Evolutionary conservation across 2,329 filamentous ascomycete genomes (phyloP), one percentile per base, ranked within the genome.

Genomic region (Dactylella cylindrospora): DNA sequence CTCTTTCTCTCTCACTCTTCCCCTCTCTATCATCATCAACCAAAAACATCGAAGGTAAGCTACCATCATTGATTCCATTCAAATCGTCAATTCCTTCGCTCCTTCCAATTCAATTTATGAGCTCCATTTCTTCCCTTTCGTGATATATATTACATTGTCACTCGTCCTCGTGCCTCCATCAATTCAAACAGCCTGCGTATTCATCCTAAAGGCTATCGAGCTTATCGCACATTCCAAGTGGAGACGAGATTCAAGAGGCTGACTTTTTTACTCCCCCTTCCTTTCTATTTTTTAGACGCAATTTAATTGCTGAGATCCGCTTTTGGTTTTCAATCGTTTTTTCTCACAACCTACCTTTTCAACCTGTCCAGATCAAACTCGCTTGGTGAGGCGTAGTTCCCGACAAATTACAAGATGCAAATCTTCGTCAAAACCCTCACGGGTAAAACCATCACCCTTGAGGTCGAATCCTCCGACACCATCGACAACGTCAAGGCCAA

Each of bases 401-500:
- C 38, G 26, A 10, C 28, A n/a, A n/a, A n/a, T n/a, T n/a, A n/a
- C 38, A 60, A 39, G 15, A 88, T 87, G 84, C 80, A 90, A 70
- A 90, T 90, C 68, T 90, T 90, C 68, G 86, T 90, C 72, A 90
- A 89, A 79, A 89, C 85, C 0, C 76, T 91, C 2, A 91, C 87
- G 1, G 83, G 83, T 26, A 85, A 84, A 78, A 85, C 83, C 0
- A 85, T 85, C 67, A 84, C 83, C 2, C 70, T 85, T 28, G 83
- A 68, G 67, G 67, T 69, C 12, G 68, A 69, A 62, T 69, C 68
- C 26, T 87, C 83, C 1, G 90, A 95, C 70, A 95, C 90, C 33
- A 95, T 95, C 75, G 90, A 95, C 79, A 95, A 95, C 66, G 90
- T 95, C 31, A 96, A 96, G 84, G 83, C 81, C 44, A 96, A 96